Percentiles rank a stretch among this genome's conserved stretches.
These are phyloP conservation scores for Adansonia gregorii DNA, from an alignment of 441 rosid species.

Conservation along the genomic window DNA sequence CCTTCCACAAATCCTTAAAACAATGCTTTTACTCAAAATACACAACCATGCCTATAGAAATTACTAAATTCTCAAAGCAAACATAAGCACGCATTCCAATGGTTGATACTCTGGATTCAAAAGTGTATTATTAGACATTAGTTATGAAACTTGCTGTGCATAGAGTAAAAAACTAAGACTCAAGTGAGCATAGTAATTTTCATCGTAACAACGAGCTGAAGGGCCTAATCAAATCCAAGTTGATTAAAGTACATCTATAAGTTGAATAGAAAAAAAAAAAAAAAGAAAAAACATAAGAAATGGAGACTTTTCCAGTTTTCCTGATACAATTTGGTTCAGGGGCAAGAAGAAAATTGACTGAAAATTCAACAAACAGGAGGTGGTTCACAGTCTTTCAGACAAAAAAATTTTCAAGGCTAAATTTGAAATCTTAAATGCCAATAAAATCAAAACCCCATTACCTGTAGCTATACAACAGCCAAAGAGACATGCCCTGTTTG, in stretches of 20 bases:
- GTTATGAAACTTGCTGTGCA: no score
- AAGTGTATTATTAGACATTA: no score
- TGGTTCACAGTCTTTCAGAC: not conserved
- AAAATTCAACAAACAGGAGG: not conserved
- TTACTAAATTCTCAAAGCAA: no score
- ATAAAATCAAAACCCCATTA: constrained; percentile 25
- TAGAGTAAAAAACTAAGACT: no score
- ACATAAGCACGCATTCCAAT: no score
- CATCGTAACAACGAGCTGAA: no score
- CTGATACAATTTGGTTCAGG: not conserved
- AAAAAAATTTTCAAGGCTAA: not conserved
- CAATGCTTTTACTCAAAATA: no score
- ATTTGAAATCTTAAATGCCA: not conserved
- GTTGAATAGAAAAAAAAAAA: not conserved
- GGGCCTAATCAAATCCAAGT: not conserved
- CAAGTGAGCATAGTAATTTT: no score
- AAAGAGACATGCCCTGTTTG: constrained; percentile 76
- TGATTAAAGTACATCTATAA: not conserved
- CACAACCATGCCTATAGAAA: no score
- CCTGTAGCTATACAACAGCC: constrained; percentile 91
- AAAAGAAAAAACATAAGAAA: not conserved
- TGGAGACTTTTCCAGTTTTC: not conserved
- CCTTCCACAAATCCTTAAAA: no score
- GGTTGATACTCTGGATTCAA: no score
- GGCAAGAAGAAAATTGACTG: not conserved